Conservation (phyloP, 305 asterid species). For the Withania somnifera region DNA sequence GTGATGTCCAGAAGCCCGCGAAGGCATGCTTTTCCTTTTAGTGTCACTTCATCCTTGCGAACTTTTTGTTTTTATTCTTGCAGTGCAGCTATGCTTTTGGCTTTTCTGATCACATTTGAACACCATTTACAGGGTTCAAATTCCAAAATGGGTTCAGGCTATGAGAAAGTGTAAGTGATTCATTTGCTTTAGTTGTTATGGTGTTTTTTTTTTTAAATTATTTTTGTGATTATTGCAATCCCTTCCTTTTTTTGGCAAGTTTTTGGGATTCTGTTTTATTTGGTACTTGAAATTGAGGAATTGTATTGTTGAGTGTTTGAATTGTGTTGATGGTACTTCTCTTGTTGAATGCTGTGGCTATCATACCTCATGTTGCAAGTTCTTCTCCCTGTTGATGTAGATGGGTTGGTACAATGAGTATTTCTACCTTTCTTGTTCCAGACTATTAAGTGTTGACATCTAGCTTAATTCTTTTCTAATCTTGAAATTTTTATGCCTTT, state of each 20-base stretch:
- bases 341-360: neutral
- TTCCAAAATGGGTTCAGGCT: conserved; percentile 34
- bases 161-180: conserved; percentile 52
- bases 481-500: neutral
- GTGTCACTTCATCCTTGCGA: neutral
- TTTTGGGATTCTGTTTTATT: neutral
- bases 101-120: conserved; percentile 19
- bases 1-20: conserved; percentile 25
- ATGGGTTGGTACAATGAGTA: neutral
- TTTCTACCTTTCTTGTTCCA: neutral
- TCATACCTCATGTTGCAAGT: neutral
- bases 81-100: conserved; percentile 1
- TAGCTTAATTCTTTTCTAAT: conserved; percentile 2
- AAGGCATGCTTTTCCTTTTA: conserved; percentile 28
- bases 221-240: neutral
- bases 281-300: neutral
- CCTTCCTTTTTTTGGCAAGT: neutral
- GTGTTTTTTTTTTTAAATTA: neutral
- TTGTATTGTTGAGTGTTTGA: neutral
- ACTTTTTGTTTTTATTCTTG: neutral
- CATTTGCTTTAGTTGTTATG: neutral
- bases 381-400: neutral
- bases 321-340: neutral
- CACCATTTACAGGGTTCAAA: conserved; percentile 54
- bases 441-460: neutral